Base-by-base conservation (phyloP, 345 rosid genomes). In the Toxicodendron radicans region DNA sequence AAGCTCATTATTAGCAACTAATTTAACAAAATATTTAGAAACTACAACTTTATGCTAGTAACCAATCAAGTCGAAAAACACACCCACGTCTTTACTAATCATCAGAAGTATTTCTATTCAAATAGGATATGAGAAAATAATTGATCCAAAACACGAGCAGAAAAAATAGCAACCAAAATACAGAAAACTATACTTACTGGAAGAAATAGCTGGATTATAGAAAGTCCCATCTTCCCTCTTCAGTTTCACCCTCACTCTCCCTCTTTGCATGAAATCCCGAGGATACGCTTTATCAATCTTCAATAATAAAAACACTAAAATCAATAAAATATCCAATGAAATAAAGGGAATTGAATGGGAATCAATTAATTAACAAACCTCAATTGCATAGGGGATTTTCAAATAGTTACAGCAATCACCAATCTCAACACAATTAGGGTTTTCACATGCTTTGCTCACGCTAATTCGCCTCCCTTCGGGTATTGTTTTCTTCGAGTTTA, bases 231-330 rank as follows among this genome's bases (percentile, higher is more conserved):
- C 98, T 79, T 90, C 98, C 78, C 79, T 87, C 82, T 83, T 95
- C 79, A 95, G 84, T 64, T 80, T 76, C 4, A 91, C 95, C 72
- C 98, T 90, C 53, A 93, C 97, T 81, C 98, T 90, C 73, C 98
- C 98, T 76, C 85, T 70, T 90, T 95, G 99, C 97, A 93, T 89
- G 82, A 86, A 93, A 84, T 95, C 96, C 0, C 98, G 91, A 3
- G 98, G 98, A 68, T 93, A 95, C 27, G 94, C 97, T 85, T 95
- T 93, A 72, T 93, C 96, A 79, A 88, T 78, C 93, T 95, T 76
- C 78, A 64, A 67, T 0, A 64, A 12, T 46, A 18, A 73, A 60
- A 54, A 66, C 13, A 17, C 45, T 32, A 6, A 61, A 61, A 32
- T 4, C 3, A 33, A 33, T 7, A 61, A 75, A 32, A 2, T 41